Evolutionary conservation across 2,329 filamentous ascomycete genomes (phyloP).

Genomic region (Colletotrichum trifolii): DNA sequence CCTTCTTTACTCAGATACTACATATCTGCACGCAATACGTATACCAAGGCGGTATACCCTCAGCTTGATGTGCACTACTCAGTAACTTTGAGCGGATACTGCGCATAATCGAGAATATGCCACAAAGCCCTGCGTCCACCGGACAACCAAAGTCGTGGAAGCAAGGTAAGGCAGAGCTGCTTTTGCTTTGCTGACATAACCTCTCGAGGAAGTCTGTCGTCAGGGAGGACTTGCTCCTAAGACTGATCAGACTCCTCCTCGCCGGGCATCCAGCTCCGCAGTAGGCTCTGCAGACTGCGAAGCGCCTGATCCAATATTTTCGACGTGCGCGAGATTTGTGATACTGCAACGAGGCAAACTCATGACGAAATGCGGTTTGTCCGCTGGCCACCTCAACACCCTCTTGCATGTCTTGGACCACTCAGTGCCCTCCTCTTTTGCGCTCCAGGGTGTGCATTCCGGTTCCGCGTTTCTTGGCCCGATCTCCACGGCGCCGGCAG

Average conservation of each 20-base stretch:
- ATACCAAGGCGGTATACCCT: too few relatives aligned
- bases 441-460: conserved; percentile 23
- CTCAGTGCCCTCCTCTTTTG: conserved; percentile 8
- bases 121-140: too few relatives aligned
- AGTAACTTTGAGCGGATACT: too few relatives aligned
- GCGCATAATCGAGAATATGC: too few relatives aligned
- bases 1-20: too few relatives aligned
- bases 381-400: conserved; percentile 1
- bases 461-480: conserved; percentile 20
- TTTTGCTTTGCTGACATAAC: too few relatives aligned
- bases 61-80: too few relatives aligned
- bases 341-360: conserved; percentile 23
- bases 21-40: too few relatives aligned
- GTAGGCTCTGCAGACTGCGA: conserved; percentile 11
- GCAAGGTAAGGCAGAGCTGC: too few relatives aligned
- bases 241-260: neutral
- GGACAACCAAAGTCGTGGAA: too few relatives aligned
- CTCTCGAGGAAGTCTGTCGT: too few relatives aligned
- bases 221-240: too few relatives aligned
- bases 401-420: conserved; percentile 2
- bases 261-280: conserved; percentile 21
- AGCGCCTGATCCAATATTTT: neutral
- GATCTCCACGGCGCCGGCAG: conserved; percentile 28
- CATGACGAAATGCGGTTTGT: conserved; percentile 36
- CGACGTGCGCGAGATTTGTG: neutral